phyloP scores from a whole-genome alignment of 768 basidiomycete genomes.

The Kwoniella newhampshirensis region DNA sequence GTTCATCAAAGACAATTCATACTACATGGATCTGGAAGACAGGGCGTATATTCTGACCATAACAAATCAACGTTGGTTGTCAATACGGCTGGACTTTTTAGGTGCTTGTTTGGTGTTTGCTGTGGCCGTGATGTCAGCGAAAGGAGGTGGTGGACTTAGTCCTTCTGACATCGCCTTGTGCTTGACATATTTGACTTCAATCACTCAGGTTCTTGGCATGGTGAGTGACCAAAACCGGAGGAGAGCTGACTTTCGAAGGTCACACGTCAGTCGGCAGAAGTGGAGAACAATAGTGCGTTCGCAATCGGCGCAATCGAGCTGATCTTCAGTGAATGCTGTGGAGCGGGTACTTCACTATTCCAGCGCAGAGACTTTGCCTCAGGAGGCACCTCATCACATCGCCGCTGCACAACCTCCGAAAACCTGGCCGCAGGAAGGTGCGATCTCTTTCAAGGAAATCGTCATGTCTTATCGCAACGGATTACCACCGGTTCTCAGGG shows the following conservation, averaged over 20 bases:
- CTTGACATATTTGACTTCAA: slow-evolving; percentile 58
- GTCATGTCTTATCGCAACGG: slow-evolving; percentile 79
- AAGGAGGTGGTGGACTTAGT: slow-evolving; percentile 67
- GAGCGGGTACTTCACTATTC: slow-evolving; percentile 75
- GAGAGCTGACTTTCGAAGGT: slow-evolving; percentile 15
- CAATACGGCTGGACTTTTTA: slow-evolving; percentile 82
- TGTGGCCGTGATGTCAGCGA: slow-evolving; percentile 73
- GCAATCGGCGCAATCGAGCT: slow-evolving; percentile 11
- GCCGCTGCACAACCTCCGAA: slow-evolving; percentile 61
- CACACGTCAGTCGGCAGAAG: slow-evolving; percentile 58
- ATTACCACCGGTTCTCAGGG: slow-evolving; percentile 76
- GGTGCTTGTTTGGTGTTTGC: slow-evolving; percentile 60
- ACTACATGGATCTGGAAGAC: slow-evolving; percentile 84
- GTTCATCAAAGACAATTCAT: slow-evolving; percentile 71
- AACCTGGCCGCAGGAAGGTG: slow-evolving; percentile 73
- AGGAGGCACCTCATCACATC: slow-evolving; percentile 70
- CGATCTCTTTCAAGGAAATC: slow-evolving; percentile 69
- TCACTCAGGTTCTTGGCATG: slow-evolving; percentile 48
- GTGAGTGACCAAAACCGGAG: slow-evolving; percentile 14
- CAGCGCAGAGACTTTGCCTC: slow-evolving; percentile 60
- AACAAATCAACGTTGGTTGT: slow-evolving; percentile 73
- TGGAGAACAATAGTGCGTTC: slow-evolving; percentile 71
- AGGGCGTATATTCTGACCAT: slow-evolving; percentile 77
- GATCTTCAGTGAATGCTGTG: slow-evolving; percentile 39
- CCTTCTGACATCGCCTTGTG: slow-evolving; percentile 77